Conservation (phyloP, 2,329 filamentous ascomycete species). For the Clonostachys sp. region DNA sequence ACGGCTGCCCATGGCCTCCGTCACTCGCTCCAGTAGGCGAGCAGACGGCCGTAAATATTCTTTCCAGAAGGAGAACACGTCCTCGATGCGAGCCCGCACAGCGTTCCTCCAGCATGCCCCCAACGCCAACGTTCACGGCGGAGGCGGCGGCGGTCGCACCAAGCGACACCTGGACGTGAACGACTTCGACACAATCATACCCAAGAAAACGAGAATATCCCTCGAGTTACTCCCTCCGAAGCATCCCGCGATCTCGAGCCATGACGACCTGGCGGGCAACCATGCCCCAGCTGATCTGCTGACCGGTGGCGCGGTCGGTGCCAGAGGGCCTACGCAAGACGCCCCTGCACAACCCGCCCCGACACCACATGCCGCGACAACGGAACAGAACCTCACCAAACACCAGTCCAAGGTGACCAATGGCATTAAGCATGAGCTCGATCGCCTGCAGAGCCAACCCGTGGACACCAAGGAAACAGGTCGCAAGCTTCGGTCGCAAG, state of each 20-base stretch:
- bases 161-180: conserved; percentile 42
- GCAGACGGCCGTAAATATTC: conserved; percentile 30
- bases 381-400: conserved; percentile 28
- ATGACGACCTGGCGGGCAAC: background rate
- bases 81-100: conserved; percentile 4
- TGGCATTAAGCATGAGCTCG: conserved; percentile 58
- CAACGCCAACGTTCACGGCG: background rate
- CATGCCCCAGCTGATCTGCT: no score
- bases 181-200: conserved; percentile 36
- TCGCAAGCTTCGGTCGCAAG: conserved; percentile 78
- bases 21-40: conserved; percentile 46
- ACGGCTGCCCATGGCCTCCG: conserved; percentile 41
- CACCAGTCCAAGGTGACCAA: conserved; percentile 55
- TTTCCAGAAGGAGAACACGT: background rate
- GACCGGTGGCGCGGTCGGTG: no score
- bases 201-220: conserved; percentile 46
- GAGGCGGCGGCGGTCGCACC: conserved; percentile 25
- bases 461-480: conserved; percentile 56
- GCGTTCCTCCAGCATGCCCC: conserved; percentile 1
- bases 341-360: no score
- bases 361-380: conserved; percentile 10
- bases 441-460: conserved; percentile 44
- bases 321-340: no score
- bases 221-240: conserved; percentile 43
- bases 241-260: conserved; percentile 6